A percentile compares a stretch with the other conserved stretches of the same genome.
Conservation (phyloP, 2,329 filamentous ascomycete species). For the Rachicladosporium sp. region DNA sequence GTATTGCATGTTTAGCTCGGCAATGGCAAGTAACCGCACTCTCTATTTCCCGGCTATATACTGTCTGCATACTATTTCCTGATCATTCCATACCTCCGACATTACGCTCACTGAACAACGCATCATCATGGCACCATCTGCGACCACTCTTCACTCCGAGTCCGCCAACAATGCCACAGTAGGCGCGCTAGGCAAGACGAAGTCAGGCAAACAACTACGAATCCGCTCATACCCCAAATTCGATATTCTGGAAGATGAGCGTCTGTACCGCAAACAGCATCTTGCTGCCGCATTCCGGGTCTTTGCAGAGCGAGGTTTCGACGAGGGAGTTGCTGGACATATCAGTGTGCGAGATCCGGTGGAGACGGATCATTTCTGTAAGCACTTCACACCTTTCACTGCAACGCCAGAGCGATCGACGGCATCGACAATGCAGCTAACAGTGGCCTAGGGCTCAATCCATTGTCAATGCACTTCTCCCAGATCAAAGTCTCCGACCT, state of each 20-base stretch:
- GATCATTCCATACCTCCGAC: too few relatives aligned
- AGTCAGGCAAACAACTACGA: slow-evolving; percentile 32
- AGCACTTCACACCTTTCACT: background rate
- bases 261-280: slow-evolving; percentile 31
- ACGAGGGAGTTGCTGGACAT: slow-evolving; percentile 32
- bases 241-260: slow-evolving; percentile 26
- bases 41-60: too few relatives aligned
- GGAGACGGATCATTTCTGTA: slow-evolving; percentile 25
- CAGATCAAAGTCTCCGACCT: slow-evolving; percentile 34
- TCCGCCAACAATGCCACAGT: slow-evolving; percentile 30
- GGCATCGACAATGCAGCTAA: background rate
- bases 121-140: slow-evolving; percentile 27
- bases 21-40: too few relatives aligned
- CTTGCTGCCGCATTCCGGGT: slow-evolving; percentile 33
- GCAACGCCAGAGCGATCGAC: background rate
- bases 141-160: slow-evolving; percentile 25
- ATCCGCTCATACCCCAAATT: slow-evolving; percentile 34
- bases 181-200: slow-evolving; percentile 35
- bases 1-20: too few relatives aligned
- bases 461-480: slow-evolving; percentile 30
- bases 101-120: too few relatives aligned
- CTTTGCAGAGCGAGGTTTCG: slow-evolving; percentile 29
- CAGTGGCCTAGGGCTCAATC: slow-evolving; percentile 17
- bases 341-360: slow-evolving; percentile 30
- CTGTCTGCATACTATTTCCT: too few relatives aligned